Percentiles rank a stretch among this genome's conserved stretches.
phyloP scores from a whole-genome alignment of 2,329 filamentous ascomycete genomes.

The Graphilbum fragrans region DNA sequence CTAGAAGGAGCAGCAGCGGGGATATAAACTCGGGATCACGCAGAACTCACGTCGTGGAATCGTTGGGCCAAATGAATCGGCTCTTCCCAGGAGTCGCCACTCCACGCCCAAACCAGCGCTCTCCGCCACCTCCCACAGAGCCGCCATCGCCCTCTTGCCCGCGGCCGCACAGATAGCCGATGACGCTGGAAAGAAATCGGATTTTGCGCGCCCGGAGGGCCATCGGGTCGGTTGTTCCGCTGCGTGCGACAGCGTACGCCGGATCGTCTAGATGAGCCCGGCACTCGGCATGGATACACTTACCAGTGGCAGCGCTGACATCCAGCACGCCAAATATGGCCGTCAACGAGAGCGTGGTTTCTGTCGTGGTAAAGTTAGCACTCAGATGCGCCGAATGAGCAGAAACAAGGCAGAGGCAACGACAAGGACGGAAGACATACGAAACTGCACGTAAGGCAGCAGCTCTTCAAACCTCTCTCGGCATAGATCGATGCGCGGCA shows the following conservation, averaged over 20 bases:
- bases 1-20: too few relatives aligned
- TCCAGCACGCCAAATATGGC: conserved; percentile 6
- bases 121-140: conserved; percentile 3
- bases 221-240: conserved; percentile 4
- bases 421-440: background rate
- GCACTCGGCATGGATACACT: conserved; percentile 1
- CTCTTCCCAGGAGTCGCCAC: background rate
- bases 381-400: too few relatives aligned
- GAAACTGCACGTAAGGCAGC: conserved; percentile 9
- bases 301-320: conserved; percentile 1
- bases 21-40: background rate
- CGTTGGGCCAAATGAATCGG: conserved; percentile 8
- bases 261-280: conserved; percentile 6
- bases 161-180: conserved; percentile 2
- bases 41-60: conserved; percentile 7
- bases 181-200: conserved; percentile 3
- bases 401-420: background rate
- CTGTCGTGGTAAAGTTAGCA: background rate
- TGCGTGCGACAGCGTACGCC: background rate
- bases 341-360: conserved; percentile 2
- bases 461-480: conserved; percentile 5
- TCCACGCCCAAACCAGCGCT: conserved; percentile 5
- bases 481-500: conserved; percentile 7
- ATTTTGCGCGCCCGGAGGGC: conserved; percentile 8
- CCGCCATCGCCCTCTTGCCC: background rate